A percentile compares a stretch with the other conserved stretches of the same genome.
These are phyloP conservation scores for Cairneyella variabilis DNA, from an alignment of 495 filamentous ascomycete genomes.

Conservation along the genomic window DNA sequence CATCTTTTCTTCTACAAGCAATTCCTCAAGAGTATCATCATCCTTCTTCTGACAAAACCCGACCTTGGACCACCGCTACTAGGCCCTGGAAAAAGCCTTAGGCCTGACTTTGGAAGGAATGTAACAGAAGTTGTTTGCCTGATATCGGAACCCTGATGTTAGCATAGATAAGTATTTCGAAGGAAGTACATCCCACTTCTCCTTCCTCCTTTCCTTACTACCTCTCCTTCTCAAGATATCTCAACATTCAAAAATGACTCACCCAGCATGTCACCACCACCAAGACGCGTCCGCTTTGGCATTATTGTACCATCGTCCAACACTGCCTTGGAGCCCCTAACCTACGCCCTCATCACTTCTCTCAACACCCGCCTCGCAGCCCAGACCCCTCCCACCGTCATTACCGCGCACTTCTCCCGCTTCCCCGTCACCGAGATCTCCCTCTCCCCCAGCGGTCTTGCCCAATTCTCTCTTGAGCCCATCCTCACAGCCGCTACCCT, in stretches of 20 bases:
- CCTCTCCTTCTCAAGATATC: not conserved
- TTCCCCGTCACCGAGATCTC: conserved; percentile 23
- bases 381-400: not conserved
- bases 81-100: too few species aligned
- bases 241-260: not conserved
- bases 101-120: too few species aligned
- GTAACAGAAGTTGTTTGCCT: too few species aligned
- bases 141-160: not conserved
- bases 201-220: not conserved
- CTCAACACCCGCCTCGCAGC: too few species aligned
- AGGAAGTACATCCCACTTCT: not conserved
- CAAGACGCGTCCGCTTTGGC: conserved; percentile 14
- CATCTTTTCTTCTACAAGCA: too few species aligned
- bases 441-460: conserved; percentile 11
- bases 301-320: conserved; percentile 23
- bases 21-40: too few species aligned
- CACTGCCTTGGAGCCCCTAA: conserved; percentile 34
- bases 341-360: conserved; percentile 36
- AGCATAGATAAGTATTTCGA: too few species aligned
- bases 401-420: conserved; percentile 22
- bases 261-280: not conserved
- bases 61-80: too few species aligned
- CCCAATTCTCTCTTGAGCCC: conserved; percentile 19
- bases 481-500: conserved; percentile 17
- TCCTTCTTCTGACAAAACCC: too few species aligned